Conservation (phyloP, 2,329 filamentous ascomycete species). For the Colletotrichum liriopes region DNA sequence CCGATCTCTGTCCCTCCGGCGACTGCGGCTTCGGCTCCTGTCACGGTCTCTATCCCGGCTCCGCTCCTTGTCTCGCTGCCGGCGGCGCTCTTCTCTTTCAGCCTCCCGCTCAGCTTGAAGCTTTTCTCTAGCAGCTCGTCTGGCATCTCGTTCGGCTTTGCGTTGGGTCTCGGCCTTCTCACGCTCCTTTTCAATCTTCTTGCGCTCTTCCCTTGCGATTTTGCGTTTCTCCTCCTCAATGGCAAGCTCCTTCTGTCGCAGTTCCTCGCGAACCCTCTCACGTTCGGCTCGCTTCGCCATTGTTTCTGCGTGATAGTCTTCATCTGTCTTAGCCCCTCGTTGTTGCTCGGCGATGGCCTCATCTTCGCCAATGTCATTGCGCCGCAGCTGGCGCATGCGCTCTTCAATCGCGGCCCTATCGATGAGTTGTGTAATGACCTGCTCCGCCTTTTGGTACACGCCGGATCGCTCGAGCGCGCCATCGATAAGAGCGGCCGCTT, state of each 20-base stretch:
- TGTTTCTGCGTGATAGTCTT: conserved; percentile 80
- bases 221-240: conserved; percentile 75
- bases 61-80: conserved; percentile 59
- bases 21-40: conserved; percentile 47
- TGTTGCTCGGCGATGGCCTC: conserved; percentile 75
- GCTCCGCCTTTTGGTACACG: conserved; percentile 81
- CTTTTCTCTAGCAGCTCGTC: conserved; percentile 60
- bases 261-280: conserved; percentile 73
- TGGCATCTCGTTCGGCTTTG: conserved; percentile 66
- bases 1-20: conserved; percentile 47
- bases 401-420: conserved; percentile 78
- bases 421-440: conserved; percentile 75
- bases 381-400: conserved; percentile 78
- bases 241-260: conserved; percentile 71
- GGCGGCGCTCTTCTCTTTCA: conserved; percentile 69
- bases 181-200: conserved; percentile 63
- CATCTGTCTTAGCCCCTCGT: conserved; percentile 80
- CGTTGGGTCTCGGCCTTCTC: conserved; percentile 66
- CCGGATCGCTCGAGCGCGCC: conserved; percentile 83
- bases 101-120: conserved; percentile 64
- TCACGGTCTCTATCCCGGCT: conserved; percentile 58
- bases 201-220: conserved; percentile 71
- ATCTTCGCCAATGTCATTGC: conserved; percentile 78
- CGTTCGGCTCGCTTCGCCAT: conserved; percentile 73
- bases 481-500: conserved; percentile 83